Percentiles rank a stretch among this genome's conserved stretches.
Evolutionary conservation across 1,284 basidiomycete genomes (phyloP).

Genomic region (Boletellus deceptivus): DNA sequence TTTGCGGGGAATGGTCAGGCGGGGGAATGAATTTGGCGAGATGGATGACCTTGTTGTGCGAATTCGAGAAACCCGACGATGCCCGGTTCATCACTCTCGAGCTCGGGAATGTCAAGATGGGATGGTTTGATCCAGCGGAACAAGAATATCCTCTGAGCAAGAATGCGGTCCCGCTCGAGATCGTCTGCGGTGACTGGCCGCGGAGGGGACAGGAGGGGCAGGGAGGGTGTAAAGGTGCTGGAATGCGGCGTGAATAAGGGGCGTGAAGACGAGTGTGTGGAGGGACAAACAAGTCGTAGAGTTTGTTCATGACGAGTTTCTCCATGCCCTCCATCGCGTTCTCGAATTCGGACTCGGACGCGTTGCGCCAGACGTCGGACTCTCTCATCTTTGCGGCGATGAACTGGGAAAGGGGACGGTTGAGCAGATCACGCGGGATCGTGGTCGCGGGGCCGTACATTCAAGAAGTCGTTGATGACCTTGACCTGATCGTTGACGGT

Average conservation of each 20-base stretch:
- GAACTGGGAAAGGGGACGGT: constrained; percentile 53
- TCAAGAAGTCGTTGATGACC: constrained; percentile 89
- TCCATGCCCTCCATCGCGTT: constrained; percentile 99
- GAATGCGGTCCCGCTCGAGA: constrained; percentile 88
- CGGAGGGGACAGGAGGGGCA: constrained; percentile 59
- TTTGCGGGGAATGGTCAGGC: constrained; percentile 1
- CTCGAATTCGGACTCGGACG: constrained; percentile 84
- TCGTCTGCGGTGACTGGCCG: constrained; percentile 92
- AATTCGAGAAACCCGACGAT: constrained; percentile 89
- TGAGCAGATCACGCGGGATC: constrained; percentile 9
- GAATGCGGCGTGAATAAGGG: constrained; percentile 6
- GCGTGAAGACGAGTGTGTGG: neutral
- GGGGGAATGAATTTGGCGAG: neutral
- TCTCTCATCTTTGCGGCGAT: constrained; percentile 86
- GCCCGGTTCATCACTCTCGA: constrained; percentile 42
- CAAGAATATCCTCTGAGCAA: constrained; percentile 87
- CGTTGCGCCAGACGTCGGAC: constrained; percentile 78
- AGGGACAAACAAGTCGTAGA: constrained; percentile 79
- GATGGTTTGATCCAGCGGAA: constrained; percentile 89
- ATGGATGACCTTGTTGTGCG: constrained; percentile 76
- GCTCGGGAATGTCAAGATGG: constrained; percentile 81
- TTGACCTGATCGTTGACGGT: constrained; percentile 90
- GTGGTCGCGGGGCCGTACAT: constrained; percentile 48
- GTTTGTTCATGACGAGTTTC: constrained; percentile 97
- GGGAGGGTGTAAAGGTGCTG: constrained; percentile 88